Conservation (phyloP, 139 green algal genomes). For the Micractinium sp. region DNA sequence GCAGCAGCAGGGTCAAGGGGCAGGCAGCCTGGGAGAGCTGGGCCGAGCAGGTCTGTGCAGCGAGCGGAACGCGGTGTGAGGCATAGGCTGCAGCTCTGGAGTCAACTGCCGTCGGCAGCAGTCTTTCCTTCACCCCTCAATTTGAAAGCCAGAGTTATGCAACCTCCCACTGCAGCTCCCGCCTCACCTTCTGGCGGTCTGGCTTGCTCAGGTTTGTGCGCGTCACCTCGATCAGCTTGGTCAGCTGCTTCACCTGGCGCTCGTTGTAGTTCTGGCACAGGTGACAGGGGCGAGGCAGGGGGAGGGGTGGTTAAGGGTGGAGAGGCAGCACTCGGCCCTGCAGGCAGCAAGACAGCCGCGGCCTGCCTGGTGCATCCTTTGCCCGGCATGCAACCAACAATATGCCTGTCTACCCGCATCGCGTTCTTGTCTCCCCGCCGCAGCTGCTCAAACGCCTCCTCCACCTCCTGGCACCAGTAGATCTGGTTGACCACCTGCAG, state of each 20-base stretch:
- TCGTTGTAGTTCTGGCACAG: constrained; percentile 83
- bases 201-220: constrained; percentile 78
- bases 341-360: neutral
- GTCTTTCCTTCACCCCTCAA: neutral
- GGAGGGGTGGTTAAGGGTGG: neutral
- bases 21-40: neutral
- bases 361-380: neutral
- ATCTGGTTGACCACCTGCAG: constrained; percentile 84
- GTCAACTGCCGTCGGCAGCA: no score
- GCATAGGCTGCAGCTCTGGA: neutral
- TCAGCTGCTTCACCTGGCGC: constrained; percentile 87
- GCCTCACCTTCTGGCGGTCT: constrained; percentile 90
- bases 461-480: constrained; percentile 90
- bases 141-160: no score
- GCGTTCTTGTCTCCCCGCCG: constrained; percentile 68
- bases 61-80: neutral
- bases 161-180: neutral
- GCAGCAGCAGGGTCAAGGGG: neutral
- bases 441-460: constrained; percentile 77
- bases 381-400: neutral
- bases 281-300: no score
- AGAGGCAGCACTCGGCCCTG: neutral
- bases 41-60: neutral
- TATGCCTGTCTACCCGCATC: neutral
- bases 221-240: constrained; percentile 85